Evolutionary conservation across 257 asterid genomes (phyloP).

Genomic region (Rhazya stricta): DNA sequence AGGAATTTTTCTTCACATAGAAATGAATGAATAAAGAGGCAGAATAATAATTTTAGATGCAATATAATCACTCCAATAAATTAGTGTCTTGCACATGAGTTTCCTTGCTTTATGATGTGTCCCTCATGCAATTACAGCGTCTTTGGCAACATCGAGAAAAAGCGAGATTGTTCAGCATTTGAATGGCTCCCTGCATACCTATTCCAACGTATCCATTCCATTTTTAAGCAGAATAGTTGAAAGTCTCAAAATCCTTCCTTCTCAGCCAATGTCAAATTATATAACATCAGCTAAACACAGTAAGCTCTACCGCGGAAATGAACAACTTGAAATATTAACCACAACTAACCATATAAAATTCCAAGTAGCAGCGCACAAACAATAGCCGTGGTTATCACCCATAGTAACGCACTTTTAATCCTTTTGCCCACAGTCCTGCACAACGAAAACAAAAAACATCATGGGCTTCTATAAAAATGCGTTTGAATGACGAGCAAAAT

Average conservation of each 20-base stretch:
- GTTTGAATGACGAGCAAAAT: not conserved
- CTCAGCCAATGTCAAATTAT: not conserved
- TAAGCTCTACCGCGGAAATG: not conserved
- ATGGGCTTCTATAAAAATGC: not conserved
- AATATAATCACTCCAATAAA: not conserved
- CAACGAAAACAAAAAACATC: conserved; percentile 16
- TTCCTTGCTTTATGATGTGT: not conserved
- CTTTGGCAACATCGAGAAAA: not conserved
- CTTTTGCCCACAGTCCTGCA: conserved; percentile 83
- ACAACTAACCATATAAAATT: conserved; percentile 68
- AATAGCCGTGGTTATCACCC: conserved; percentile 83
- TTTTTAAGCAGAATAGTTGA: not conserved
- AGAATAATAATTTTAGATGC: not conserved
- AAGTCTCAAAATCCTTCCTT: not conserved
- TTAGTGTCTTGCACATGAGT: not conserved
- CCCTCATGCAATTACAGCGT: not conserved
- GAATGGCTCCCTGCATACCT: not conserved
- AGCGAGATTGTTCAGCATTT: not conserved
- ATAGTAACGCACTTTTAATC: conserved; percentile 73
- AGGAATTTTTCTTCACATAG: not conserved
- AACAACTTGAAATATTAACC: conserved; percentile 7
- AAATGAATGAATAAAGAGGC: not conserved
- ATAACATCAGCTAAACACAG: not conserved
- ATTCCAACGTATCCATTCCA: not conserved
- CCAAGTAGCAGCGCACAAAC: conserved; percentile 84